Conservation (phyloP, 139 green algal species). For the Trebouxia sp. region DNA sequence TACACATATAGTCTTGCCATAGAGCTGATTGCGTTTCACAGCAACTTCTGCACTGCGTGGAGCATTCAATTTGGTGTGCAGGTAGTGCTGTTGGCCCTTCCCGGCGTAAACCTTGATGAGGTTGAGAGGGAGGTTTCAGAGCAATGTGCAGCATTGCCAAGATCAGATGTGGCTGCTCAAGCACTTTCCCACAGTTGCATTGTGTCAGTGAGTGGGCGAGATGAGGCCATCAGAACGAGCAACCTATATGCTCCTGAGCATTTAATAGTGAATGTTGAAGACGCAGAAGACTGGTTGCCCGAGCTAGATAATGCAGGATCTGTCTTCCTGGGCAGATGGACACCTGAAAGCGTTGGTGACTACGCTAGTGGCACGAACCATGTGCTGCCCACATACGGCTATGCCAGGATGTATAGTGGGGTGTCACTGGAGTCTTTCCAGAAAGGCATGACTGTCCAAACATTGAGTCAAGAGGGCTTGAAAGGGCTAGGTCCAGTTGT, state of each 20-base stretch:
- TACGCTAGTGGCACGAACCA: constrained; percentile 99
- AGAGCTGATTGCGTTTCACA: too few relatives aligned
- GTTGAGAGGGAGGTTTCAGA: constrained; percentile 77
- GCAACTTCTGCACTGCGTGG: neutral
- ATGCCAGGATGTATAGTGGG: constrained; percentile 97
- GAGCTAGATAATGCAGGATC: constrained; percentile 89
- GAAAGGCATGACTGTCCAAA: constrained; percentile 99
- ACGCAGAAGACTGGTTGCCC: constrained; percentile 87
- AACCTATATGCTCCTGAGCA: constrained; percentile 98
- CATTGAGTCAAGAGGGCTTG: constrained; percentile 77
- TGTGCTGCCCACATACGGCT: constrained; percentile 97
- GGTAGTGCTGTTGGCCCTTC: constrained; percentile 92
- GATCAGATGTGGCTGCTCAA: constrained; percentile 79
- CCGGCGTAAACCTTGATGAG: constrained; percentile 80
- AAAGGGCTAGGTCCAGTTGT: constrained; percentile 83
- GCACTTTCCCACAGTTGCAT: constrained; percentile 89
- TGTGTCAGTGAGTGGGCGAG: constrained; percentile 63
- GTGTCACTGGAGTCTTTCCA: constrained; percentile 94
- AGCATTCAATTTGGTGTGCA: too few relatives aligned
- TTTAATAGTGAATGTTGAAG: constrained; percentile 93
- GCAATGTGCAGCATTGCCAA: constrained; percentile 85
- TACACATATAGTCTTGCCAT: too few relatives aligned
- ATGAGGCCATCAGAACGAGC: constrained; percentile 82
- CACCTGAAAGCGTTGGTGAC: constrained; percentile 96
- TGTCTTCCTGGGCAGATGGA: constrained; percentile 93